A percentile compares a stretch with the other conserved stretches of the same genome.
Conservation (phyloP, 108 stramenopile genomes). For the Skeletonema potamos region DNA sequence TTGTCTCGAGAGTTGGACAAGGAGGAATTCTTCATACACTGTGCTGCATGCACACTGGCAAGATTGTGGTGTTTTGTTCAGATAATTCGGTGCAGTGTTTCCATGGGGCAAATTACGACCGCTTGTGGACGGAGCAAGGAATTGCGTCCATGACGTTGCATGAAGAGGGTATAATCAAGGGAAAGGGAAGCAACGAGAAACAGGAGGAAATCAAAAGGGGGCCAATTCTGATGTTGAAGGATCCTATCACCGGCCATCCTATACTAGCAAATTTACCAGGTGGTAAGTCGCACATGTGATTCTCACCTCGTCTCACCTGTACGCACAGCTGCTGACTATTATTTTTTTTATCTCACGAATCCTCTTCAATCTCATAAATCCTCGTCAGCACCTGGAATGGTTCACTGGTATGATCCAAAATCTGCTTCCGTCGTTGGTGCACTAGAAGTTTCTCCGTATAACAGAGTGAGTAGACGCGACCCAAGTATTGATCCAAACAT, state of each 20-base stretch:
- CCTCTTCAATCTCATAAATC: constrained; percentile 25
- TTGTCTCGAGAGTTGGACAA: constrained; percentile 63
- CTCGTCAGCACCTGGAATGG: constrained; percentile 66
- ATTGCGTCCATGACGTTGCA: constrained; percentile 40
- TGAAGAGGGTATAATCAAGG: constrained; percentile 10
- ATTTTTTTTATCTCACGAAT: constrained; percentile 23
- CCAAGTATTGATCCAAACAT: constrained; percentile 43
- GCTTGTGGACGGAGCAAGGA: constrained; percentile 68
- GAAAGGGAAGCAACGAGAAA: constrained; percentile 2
- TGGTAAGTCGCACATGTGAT: not conserved
- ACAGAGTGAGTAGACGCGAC: constrained; percentile 70
- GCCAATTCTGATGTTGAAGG: constrained; percentile 31
- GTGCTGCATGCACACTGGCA: constrained; percentile 20
- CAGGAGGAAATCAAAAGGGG: not conserved
- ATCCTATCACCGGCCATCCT: constrained; percentile 37
- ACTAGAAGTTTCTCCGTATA: constrained; percentile 81
- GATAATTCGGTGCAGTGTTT: constrained; percentile 77
- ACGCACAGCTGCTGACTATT: not conserved
- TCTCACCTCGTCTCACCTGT: not conserved
- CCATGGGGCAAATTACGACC: constrained; percentile 56
- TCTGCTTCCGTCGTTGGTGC: constrained; percentile 46
- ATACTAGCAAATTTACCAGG: constrained; percentile 40
- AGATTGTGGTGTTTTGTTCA: constrained; percentile 57
- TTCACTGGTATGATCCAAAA: constrained; percentile 79
- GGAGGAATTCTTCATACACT: constrained; percentile 61